Evolutionary conservation across 768 basidiomycete species (phyloP), one percentile per base, ranked within the genome.

Genomic region (Filobasidium floriforme): DNA sequence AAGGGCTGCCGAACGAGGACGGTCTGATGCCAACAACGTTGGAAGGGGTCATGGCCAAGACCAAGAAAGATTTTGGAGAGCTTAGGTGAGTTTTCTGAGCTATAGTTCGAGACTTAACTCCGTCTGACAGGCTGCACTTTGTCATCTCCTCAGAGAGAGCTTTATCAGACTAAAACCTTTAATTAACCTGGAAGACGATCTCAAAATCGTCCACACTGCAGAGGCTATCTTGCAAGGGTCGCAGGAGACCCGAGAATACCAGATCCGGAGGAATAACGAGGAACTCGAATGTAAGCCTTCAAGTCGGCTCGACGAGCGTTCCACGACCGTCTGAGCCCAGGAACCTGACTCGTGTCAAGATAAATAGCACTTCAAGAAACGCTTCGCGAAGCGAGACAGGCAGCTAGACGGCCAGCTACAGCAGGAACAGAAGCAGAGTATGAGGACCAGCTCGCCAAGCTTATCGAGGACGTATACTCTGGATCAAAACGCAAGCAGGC

Each of bases 31-130:
- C 46, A 22, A 49, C 46, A 49, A 26, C 54, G 22, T 15, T 57
- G 26, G 54, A 24, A 32, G 54, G 29, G 5, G 54, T 57, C 5
- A 57, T 57, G 54, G 54, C 54, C 54, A 32, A 57, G 14, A 57
- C 54, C 4, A 57, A 57, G 54, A 57, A 57, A 28, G 54, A 57
- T 28, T 57, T 57, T 26, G 26, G 54, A 15, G 54, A 57, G n/a
- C 54, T 57, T 15, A 4, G 15, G 54, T 57, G 29, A 57, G 54
- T 57, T 2, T 4, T 37, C 32, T 37, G 32, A 37, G 32, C 32
- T 37, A 37, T 24, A 51, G 19, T 51, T 51, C 12, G 19, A 51
- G 46, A 19, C 46, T n/a, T n/a, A 6, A 18, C 46, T 51, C 24
- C 12, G 46, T 3, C 24, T 51, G 46, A 37, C 32, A 37, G 3